Conservation (phyloP, 192 early-diverging fungal genomes). For the Chytriomyces sp. region DNA sequence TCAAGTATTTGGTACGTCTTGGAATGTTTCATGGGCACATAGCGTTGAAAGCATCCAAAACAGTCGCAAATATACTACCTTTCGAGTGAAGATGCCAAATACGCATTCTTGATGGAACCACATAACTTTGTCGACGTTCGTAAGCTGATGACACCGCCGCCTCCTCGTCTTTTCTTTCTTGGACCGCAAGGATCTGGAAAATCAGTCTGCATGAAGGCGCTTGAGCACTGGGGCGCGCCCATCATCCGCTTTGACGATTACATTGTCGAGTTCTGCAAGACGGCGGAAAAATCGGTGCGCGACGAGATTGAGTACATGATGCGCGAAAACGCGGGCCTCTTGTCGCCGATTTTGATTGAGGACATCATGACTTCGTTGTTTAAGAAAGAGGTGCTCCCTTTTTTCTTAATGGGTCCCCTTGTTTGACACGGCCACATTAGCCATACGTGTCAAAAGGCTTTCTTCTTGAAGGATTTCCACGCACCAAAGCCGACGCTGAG, state of each 20-base stretch:
- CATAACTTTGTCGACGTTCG: slow-evolving; percentile 43
- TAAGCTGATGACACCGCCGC: slow-evolving; percentile 33
- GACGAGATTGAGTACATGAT: slow-evolving; percentile 48
- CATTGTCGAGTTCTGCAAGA: slow-evolving; percentile 28
- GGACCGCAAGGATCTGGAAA: slow-evolving; percentile 47
- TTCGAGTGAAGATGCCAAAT: slow-evolving; percentile 43
- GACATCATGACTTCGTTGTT: slow-evolving; percentile 33
- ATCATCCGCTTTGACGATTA: slow-evolving; percentile 28
- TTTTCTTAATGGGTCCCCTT: background rate
- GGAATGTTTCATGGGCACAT: background rate
- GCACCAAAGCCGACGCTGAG: slow-evolving; percentile 46
- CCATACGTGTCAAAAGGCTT: slow-evolving; percentile 53
- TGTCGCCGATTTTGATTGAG: slow-evolving; percentile 28
- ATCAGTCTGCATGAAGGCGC: slow-evolving; percentile 27
- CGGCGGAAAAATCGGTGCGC: slow-evolving; percentile 15
- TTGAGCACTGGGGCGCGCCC: slow-evolving; percentile 27
- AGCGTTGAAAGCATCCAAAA: too few relatives aligned
- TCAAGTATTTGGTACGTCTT: slow-evolving; percentile 44
- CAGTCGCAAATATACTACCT: slow-evolving; percentile 47
- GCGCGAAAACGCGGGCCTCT: slow-evolving; percentile 36
- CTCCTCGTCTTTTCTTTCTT: slow-evolving; percentile 45
- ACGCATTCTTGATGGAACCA: slow-evolving; percentile 46
- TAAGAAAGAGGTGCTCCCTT: slow-evolving; percentile 36
- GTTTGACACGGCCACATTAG: slow-evolving; percentile 20
- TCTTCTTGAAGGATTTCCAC: slow-evolving; percentile 52